A percentile compares a stretch with the other conserved stretches of the same genome.
Evolutionary conservation across 2,329 filamentous ascomycete genomes (phyloP).

Genomic region (Daldinia eschscholtzii): DNA sequence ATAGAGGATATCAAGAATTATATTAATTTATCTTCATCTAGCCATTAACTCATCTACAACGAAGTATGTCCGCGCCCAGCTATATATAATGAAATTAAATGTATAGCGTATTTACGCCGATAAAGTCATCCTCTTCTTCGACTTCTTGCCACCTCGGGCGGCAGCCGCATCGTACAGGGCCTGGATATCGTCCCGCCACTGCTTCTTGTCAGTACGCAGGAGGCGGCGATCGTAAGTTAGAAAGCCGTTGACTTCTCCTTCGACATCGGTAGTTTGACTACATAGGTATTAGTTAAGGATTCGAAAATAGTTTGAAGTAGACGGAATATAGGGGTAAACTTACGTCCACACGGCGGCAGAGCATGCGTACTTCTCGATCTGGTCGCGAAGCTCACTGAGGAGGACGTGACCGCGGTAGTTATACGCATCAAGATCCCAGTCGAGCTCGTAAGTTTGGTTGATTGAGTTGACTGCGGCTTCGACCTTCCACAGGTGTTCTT

Average conservation of each 20-base stretch:
- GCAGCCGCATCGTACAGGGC: constrained; percentile 69
- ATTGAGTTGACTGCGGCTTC: constrained; percentile 69
- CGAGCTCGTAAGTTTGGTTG: constrained; percentile 76
- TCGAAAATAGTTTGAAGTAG: neutral
- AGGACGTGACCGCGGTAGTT: constrained; percentile 74
- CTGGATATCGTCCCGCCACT: constrained; percentile 72
- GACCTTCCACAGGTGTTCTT: constrained; percentile 75
- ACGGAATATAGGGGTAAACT: constrained; percentile 20
- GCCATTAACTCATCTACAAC: constrained; percentile 1
- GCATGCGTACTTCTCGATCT: constrained; percentile 72
- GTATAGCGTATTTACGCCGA: neutral
- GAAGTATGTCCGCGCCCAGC: constrained; percentile 2
- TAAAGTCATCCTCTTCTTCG: constrained; percentile 25
- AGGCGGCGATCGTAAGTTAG: constrained; percentile 76
- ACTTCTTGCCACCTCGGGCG: constrained; percentile 36
- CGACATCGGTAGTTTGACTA: constrained; percentile 77
- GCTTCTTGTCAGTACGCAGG: constrained; percentile 65
- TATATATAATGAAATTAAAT: constrained; percentile 9
- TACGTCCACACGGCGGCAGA: constrained; percentile 76
- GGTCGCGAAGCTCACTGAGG: constrained; percentile 70
- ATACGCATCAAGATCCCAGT: constrained; percentile 68
- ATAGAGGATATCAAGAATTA: constrained; percentile 1
- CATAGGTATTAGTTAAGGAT: constrained; percentile 15
- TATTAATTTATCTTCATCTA: neutral
- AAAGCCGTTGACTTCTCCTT: constrained; percentile 80